A percentile compares a stretch with the other conserved stretches of the same genome.
Conservation (phyloP, 2,329 filamentous ascomycete genomes). For the Aspergillus clavatus region DNA sequence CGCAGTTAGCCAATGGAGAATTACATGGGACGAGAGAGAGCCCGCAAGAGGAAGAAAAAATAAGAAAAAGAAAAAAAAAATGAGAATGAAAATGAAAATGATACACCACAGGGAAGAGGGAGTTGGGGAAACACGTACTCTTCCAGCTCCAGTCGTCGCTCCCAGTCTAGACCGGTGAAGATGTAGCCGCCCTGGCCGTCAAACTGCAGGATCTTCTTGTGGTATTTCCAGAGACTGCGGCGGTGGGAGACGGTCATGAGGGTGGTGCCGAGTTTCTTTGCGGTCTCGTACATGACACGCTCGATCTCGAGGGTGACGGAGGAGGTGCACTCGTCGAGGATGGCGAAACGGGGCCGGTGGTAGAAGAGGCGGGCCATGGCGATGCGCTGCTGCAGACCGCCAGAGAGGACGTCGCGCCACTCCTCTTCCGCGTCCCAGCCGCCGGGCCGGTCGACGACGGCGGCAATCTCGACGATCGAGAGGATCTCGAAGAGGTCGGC, state of each 20-base stretch:
- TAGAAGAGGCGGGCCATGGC: constrained; percentile 96
- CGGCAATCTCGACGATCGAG: constrained; percentile 72
- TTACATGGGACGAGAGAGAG: too few species aligned
- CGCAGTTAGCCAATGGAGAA: too few species aligned
- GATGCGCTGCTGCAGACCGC: constrained; percentile 89
- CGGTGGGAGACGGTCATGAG: constrained; percentile 95
- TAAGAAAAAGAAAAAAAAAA: too few species aligned
- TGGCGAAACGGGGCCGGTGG: constrained; percentile 86
- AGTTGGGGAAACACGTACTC: constrained; percentile 51
- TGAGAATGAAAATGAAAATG: background rate
- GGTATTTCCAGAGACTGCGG: constrained; percentile 92
- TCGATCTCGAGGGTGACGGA: constrained; percentile 94
- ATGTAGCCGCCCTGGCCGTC: constrained; percentile 89
- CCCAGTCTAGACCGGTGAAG: constrained; percentile 85
- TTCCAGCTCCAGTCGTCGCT: constrained; percentile 76
- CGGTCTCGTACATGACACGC: constrained; percentile 93
- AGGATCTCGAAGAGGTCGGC: constrained; percentile 73
- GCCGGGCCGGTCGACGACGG: constrained; percentile 70
- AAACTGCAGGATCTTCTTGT: constrained; percentile 90
- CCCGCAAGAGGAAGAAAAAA: too few species aligned
- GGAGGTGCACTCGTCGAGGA: constrained; percentile 93
- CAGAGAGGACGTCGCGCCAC: constrained; percentile 91
- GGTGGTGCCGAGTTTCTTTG: constrained; percentile 85
- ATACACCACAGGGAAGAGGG: background rate
- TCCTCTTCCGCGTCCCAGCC: constrained; percentile 94